These are phyloP conservation scores for Podospora fimiseda DNA, from an alignment of 495 filamentous ascomycete genomes.

Conservation along the genomic window DNA sequence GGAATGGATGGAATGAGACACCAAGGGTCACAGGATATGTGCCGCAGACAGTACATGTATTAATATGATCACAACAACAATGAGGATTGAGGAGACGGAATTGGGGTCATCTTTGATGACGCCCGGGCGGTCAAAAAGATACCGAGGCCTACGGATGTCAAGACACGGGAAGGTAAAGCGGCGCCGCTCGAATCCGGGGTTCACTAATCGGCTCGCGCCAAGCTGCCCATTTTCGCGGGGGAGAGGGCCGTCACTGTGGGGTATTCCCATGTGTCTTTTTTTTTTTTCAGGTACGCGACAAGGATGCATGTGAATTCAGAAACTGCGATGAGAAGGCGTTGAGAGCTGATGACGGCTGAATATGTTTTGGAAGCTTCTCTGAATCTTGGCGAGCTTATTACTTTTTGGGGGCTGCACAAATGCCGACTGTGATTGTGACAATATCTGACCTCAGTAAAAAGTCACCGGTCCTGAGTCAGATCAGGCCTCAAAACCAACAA, in stretches of 20 bases:
- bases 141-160: not conserved
- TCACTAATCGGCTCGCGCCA: not conserved
- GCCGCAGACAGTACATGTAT: not conserved
- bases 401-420: too few species aligned
- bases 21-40: not conserved
- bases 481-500: not conserved
- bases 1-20: not conserved
- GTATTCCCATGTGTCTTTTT: too few species aligned
- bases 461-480: not conserved
- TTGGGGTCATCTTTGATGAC: not conserved
- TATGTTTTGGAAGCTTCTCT: too few species aligned
- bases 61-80: not conserved
- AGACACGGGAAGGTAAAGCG: not conserved
- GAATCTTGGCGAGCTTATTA: too few species aligned
- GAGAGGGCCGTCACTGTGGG: not conserved
- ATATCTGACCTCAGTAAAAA: too few species aligned
- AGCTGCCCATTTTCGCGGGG: not conserved
- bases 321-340: not conserved
- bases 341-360: not conserved
- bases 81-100: not conserved
- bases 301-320: not conserved
- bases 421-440: too few species aligned
- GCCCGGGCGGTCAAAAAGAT: not conserved
- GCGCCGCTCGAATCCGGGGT: conserved; percentile 1
- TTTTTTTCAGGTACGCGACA: not conserved